Evolutionary conservation across 1,284 basidiomycete species (phyloP), one percentile per base, ranked within the genome.

Genomic region (Ganoderma lucidum): DNA sequence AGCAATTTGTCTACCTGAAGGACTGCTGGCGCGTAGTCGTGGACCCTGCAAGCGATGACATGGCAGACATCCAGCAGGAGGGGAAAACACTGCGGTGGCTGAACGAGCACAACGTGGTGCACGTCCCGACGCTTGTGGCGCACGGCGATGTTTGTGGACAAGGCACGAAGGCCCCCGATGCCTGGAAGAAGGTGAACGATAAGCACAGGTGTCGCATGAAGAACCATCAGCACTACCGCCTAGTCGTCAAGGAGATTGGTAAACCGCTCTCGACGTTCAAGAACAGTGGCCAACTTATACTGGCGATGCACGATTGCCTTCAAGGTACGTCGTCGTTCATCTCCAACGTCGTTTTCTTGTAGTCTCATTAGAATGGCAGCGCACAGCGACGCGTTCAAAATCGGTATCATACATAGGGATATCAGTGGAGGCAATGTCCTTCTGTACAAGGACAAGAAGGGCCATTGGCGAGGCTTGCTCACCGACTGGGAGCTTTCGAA

Each of bases 111-210:
- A 42, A 64, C 0, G 74, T 78, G 6, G 63, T 55, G 0, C 64
- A 75, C 44, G 72, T 78, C n/a, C 70, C 76, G 0, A 67, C 65
- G 3, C 41, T 74, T 1, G 61, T 61, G 2, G 65, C 58, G 8
- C 70, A 67, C 45, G 71, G 70, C n/a, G 73, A 74, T 42, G 23
- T 74, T 1, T 44, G 48, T 15, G 59, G 41, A n/a, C 64, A 66
- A 39, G 6, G 2, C 17, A 70, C 62, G 15, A 9, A 19, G 6
- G 48, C 58, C 9, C 35, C 39, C 15, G 45, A 53, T 3, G 42
- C 37, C 3, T 69, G 51, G 64, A 19, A 42, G 6, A 23, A 66
- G 51, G 37, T 12, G n/a, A 19, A 53, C 55, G 15, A 51, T 23
- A 42, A 64, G 5, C 51, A 48, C 39, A 37, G 53, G 12, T 55